Evolutionary conservation across 108 stramenopile genomes (phyloP).

Genomic region (Conticribra guillardii): DNA sequence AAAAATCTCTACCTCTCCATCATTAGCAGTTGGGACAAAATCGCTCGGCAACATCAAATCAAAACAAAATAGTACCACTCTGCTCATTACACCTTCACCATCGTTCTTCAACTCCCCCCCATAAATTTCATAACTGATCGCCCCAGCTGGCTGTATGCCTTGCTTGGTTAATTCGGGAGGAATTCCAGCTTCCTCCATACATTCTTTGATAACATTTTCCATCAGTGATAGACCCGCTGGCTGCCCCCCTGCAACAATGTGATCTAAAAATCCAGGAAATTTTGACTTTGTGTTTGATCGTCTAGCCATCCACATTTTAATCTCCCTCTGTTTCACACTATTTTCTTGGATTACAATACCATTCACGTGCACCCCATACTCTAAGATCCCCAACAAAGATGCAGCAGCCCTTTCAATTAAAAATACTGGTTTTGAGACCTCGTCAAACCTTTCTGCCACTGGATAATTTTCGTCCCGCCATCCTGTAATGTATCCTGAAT

Average conservation of each 20-base stretch:
- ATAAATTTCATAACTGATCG: slow-evolving; percentile 74
- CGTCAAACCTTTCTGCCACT: slow-evolving; percentile 63
- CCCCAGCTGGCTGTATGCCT: slow-evolving; percentile 66
- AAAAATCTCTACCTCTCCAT: slow-evolving; percentile 93
- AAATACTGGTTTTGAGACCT: slow-evolving; percentile 55
- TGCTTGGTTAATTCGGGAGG: slow-evolving; percentile 55
- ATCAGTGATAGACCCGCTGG: slow-evolving; percentile 76
- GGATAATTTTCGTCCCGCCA: slow-evolving; percentile 88
- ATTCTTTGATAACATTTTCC: slow-evolving; percentile 92
- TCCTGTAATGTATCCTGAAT: slow-evolving; percentile 70
- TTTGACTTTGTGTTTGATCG: slow-evolving; percentile 81
- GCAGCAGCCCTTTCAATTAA: slow-evolving; percentile 86
- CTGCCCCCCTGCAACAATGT: slow-evolving; percentile 91
- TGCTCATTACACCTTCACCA: slow-evolving; percentile 56
- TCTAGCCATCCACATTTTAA: slow-evolving; percentile 87
- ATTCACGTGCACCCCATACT: slow-evolving; percentile 86
- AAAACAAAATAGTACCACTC: slow-evolving; percentile 81
- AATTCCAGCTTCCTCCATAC: slow-evolving; percentile 88
- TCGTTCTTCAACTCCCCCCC: slow-evolving; percentile 12
- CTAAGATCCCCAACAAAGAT: slow-evolving; percentile 68
- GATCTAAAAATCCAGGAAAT: slow-evolving; percentile 90
- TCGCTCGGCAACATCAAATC: slow-evolving; percentile 79
- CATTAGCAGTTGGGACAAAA: slow-evolving; percentile 76
- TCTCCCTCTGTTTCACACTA: slow-evolving; percentile 7
- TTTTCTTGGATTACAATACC: slow-evolving; percentile 56